Percentiles rank a stretch among this genome's conserved stretches.
phyloP scores from a whole-genome alignment of 768 basidiomycete species.

The Boletus sp. region DNA sequence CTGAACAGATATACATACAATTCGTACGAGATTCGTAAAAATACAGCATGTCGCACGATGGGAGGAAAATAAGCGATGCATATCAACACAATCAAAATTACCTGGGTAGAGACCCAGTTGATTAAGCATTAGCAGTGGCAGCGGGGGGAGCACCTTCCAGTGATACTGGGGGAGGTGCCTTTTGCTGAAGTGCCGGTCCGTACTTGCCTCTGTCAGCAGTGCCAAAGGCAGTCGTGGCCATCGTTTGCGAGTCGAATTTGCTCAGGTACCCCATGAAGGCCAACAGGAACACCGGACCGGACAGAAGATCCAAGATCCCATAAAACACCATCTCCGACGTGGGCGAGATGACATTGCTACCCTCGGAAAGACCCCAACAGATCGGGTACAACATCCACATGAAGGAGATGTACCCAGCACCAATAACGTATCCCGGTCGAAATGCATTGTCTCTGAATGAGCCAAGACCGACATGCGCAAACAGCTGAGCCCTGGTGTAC shows the following conservation, averaged over 20 bases:
- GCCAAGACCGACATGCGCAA: slow-evolving; percentile 25
- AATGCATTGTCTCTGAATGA: slow-evolving; percentile 25
- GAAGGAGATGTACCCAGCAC: slow-evolving; percentile 47
- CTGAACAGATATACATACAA: background rate
- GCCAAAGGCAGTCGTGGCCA: slow-evolving; percentile 12
- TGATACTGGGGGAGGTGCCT: background rate
- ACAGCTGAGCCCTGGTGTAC: slow-evolving; percentile 27
- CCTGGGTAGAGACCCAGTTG: no score
- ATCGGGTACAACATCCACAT: slow-evolving; percentile 59
- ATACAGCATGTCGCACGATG: background rate
- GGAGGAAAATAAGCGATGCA: no score
- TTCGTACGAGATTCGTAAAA: background rate
- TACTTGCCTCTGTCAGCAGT: slow-evolving; percentile 2
- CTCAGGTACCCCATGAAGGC: slow-evolving; percentile 24
- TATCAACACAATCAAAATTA: background rate
- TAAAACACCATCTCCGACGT: slow-evolving; percentile 55
- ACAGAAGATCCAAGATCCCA: slow-evolving; percentile 43
- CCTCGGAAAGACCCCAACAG: slow-evolving; percentile 53
- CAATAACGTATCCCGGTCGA: slow-evolving; percentile 28
- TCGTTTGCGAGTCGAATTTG: background rate
- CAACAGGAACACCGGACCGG: slow-evolving; percentile 38
- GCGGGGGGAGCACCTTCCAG: background rate
- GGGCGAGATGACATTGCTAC: slow-evolving; percentile 47
- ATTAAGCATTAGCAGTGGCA: background rate
- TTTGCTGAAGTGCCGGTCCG: background rate